Evolutionary conservation across 768 basidiomycete genomes (phyloP).

Genomic region (Termitomyces eurrhizus): DNA sequence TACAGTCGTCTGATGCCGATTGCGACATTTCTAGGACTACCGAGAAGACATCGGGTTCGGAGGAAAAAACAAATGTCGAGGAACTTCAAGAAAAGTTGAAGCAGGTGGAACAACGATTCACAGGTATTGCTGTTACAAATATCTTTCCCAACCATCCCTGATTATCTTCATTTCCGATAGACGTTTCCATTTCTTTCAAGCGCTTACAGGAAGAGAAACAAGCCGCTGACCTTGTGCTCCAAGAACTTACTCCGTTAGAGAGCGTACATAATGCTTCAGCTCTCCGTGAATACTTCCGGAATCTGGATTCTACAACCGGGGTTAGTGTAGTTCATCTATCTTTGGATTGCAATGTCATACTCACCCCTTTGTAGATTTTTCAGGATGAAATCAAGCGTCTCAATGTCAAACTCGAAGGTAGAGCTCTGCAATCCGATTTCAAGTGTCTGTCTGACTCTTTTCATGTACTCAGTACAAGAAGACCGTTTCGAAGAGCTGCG

Average conservation of each 20-base stretch:
- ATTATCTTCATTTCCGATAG: constrained; percentile 32
- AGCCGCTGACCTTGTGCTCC: constrained; percentile 64
- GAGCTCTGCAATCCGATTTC: background rate
- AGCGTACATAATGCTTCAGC: constrained; percentile 60
- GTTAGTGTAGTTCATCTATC: constrained; percentile 34
- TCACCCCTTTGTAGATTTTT: constrained; percentile 41
- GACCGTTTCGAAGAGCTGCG: constrained; percentile 80
- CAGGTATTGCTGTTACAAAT: constrained; percentile 40
- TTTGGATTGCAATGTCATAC: background rate
- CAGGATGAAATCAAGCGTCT: constrained; percentile 80
- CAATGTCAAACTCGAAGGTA: constrained; percentile 72
- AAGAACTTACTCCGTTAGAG: constrained; percentile 67
- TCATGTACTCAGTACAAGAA: constrained; percentile 62
- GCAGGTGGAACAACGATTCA: constrained; percentile 73
- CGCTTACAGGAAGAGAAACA: constrained; percentile 68
- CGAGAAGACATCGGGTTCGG: background rate
- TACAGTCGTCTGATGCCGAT: background rate
- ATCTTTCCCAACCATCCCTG: background rate
- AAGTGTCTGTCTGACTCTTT: background rate
- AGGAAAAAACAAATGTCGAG: constrained; percentile 38
- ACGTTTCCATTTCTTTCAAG: constrained; percentile 76
- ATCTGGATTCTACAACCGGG: constrained; percentile 62
- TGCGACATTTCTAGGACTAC: background rate
- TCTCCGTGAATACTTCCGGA: constrained; percentile 70
- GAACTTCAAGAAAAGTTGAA: constrained; percentile 61